Conservation (phyloP, 192 early-diverging fungal genomes). For the Umbelopsis sp. region DNA sequence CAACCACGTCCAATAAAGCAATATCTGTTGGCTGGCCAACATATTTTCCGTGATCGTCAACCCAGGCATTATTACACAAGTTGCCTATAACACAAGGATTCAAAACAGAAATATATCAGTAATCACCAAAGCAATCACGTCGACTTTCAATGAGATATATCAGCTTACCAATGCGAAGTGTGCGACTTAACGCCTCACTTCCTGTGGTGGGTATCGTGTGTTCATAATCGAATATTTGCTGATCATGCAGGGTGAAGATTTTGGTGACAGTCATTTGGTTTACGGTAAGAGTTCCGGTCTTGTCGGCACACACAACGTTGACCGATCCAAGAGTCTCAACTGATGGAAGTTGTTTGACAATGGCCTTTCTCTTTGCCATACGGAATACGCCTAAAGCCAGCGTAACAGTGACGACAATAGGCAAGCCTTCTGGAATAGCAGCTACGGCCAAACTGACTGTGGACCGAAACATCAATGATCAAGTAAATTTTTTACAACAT, state of each 20-base stretch:
- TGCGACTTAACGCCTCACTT: slow-evolving; percentile 44
- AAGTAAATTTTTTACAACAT: too few relatives aligned
- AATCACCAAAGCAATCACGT: not conserved
- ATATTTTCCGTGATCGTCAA: slow-evolving; percentile 72
- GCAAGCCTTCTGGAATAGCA: slow-evolving; percentile 97
- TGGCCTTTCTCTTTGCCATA: slow-evolving; percentile 90
- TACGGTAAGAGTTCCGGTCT: slow-evolving; percentile 95
- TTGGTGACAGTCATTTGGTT: slow-evolving; percentile 95
- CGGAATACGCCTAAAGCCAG: slow-evolving; percentile 90
- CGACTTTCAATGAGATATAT: not conserved
- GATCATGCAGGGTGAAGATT: slow-evolving; percentile 66
- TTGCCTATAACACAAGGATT: slow-evolving; percentile 53
- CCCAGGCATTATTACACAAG: slow-evolving; percentile 88
- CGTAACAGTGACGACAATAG: slow-evolving; percentile 96
- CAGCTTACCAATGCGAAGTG: slow-evolving; percentile 56
- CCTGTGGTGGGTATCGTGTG: slow-evolving; percentile 39
- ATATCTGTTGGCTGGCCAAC: slow-evolving; percentile 96
- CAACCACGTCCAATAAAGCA: slow-evolving; percentile 78
- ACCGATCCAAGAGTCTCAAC: slow-evolving; percentile 95
- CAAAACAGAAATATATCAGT: not conserved
- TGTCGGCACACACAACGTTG: slow-evolving; percentile 95
- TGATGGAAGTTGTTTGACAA: slow-evolving; percentile 93
- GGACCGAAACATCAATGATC: not conserved
- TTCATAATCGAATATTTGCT: slow-evolving; percentile 53
- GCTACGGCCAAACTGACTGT: slow-evolving; percentile 90